phyloP scores from a whole-genome alignment of 305 asterid genomes.

The Rubia tinctorum region DNA sequence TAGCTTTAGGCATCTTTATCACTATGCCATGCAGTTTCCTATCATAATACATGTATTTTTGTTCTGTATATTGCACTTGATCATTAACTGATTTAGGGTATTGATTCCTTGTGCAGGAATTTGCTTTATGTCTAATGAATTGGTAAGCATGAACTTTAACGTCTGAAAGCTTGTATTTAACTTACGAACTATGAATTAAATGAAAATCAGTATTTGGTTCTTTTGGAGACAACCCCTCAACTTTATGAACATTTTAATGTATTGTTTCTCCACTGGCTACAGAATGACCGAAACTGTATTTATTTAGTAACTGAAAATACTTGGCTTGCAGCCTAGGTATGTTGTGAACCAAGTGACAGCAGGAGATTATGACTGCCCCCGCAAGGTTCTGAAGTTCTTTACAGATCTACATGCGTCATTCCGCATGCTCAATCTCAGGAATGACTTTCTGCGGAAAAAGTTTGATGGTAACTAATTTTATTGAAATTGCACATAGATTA shows the following conservation, averaged over 20 bases:
- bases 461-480: slow-evolving; percentile 52
- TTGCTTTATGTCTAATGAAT: slow-evolving; percentile 91
- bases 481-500: background rate
- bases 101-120: slow-evolving; percentile 60
- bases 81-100: slow-evolving; percentile 22
- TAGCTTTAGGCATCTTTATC: slow-evolving; percentile 6
- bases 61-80: background rate
- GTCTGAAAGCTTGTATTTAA: background rate
- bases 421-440: slow-evolving; percentile 96
- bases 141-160: slow-evolving; percentile 51
- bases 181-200: background rate
- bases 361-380: slow-evolving; percentile 92
- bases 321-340: slow-evolving; percentile 78
- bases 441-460: slow-evolving; percentile 90
- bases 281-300: background rate
- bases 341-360: slow-evolving; percentile 97
- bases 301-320: background rate
- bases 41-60: background rate
- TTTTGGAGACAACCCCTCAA: background rate
- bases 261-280: background rate
- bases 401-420: slow-evolving; percentile 94
- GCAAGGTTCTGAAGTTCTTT: slow-evolving; percentile 74
- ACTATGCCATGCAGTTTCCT: background rate
- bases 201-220: background rate
- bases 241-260: background rate